A percentile compares a stretch with the other conserved stretches of the same genome.
Conservation (phyloP, 176 grass and related monocot species). For the Triticum timopheevii region DNA sequence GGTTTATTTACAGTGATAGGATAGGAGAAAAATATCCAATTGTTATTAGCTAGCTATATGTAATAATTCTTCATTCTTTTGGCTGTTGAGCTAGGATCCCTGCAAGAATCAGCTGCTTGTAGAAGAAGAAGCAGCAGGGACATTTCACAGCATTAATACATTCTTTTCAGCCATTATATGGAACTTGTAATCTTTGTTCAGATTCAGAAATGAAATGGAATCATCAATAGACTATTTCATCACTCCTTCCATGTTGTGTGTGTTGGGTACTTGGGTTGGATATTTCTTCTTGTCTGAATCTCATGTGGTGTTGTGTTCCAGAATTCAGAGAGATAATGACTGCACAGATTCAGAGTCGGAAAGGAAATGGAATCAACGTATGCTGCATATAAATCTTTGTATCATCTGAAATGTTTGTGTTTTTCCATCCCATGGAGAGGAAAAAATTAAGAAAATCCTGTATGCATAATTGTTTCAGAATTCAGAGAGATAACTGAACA, state of each 20-base stretch:
- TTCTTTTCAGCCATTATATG: conserved; percentile 3
- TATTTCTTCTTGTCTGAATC: no score
- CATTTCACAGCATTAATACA: not conserved
- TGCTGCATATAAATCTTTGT: not conserved
- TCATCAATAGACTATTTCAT: not conserved
- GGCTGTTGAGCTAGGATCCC: not conserved
- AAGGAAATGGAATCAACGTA: no score
- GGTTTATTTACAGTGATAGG: not conserved
- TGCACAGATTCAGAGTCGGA: no score
- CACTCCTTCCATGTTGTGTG: not conserved
- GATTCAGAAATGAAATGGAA: not conserved
- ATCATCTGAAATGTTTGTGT: not conserved
- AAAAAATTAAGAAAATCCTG: not conserved
- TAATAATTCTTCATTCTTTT: conserved; percentile 19
- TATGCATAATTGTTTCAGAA: not conserved
- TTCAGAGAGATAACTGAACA: not conserved
- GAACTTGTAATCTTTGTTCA: not conserved
- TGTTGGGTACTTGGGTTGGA: no score
- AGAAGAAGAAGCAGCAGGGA: not conserved
- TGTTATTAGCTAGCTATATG: not conserved
- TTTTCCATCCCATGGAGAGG: not conserved
- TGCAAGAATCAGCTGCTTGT: not conserved
- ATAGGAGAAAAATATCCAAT: conserved; percentile 12
- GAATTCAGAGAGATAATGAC: no score
- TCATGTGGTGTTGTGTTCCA: no score